These are phyloP conservation scores for Coffea canephora DNA, from an alignment of 257 asterid species.

Conservation along the genomic window DNA sequence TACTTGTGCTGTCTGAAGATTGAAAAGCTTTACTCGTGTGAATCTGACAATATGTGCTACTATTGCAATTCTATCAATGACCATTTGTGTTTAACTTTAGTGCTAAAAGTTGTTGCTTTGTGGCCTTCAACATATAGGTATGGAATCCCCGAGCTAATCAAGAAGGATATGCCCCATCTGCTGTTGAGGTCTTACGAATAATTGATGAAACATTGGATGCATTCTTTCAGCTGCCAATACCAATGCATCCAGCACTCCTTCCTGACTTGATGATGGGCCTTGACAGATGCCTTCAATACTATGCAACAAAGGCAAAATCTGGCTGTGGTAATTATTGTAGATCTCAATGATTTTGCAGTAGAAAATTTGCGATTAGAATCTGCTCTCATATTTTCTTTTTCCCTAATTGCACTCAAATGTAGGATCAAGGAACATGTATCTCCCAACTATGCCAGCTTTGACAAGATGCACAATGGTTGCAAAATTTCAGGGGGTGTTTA, in stretches of 20 bases:
- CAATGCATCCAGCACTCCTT: slow-evolving; percentile 89
- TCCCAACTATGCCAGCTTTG: slow-evolving; percentile 89
- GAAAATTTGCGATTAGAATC: slow-evolving; percentile 8
- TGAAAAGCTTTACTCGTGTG: background rate
- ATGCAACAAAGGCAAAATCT: slow-evolving; percentile 75
- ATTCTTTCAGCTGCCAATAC: slow-evolving; percentile 88
- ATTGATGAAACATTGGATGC: slow-evolving; percentile 91
- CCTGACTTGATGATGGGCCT: slow-evolving; percentile 83
- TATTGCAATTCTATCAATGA: background rate
- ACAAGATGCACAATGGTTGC: slow-evolving; percentile 74
- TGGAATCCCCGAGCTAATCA: slow-evolving; percentile 86
- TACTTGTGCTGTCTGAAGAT: background rate
- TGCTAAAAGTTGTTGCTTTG: background rate
- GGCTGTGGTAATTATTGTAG: slow-evolving; percentile 68
- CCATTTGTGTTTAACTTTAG: background rate
- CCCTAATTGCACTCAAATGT: slow-evolving; percentile 14
- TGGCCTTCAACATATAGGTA: slow-evolving; percentile 39
- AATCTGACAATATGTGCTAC: background rate
- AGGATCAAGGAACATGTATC: slow-evolving; percentile 76
- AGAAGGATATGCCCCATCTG: slow-evolving; percentile 88
- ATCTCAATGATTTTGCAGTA: slow-evolving; percentile 1
- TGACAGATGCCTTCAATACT: slow-evolving; percentile 85
- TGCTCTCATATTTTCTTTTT: slow-evolving; percentile 5
- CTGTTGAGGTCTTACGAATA: slow-evolving; percentile 76
- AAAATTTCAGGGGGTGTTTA: slow-evolving; percentile 55